Evolutionary conservation across 2,329 filamentous ascomycete genomes (phyloP).

Genomic region (Samsoniella hepiali): DNA sequence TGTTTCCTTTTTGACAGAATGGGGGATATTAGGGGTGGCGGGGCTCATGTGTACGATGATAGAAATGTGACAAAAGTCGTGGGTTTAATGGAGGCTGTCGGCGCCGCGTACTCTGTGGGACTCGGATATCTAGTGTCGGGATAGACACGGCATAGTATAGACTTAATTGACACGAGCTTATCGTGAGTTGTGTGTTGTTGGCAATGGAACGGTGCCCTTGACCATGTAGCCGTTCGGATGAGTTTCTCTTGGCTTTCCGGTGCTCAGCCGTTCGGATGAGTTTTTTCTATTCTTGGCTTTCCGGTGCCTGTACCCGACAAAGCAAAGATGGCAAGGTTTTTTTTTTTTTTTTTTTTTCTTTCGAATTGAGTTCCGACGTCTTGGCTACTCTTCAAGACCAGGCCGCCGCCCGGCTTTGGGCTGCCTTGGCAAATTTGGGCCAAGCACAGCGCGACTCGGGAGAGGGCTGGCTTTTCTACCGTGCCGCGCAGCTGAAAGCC

Average conservation of each 20-base stretch:
- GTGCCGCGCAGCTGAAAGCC: too few relatives aligned
- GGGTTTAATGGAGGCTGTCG: neutral
- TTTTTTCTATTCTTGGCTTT: neutral
- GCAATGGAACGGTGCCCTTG: neutral
- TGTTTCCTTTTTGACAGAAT: too few relatives aligned
- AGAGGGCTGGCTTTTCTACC: too few relatives aligned
- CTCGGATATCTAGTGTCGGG: neutral
- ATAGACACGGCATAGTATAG: neutral
- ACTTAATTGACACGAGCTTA: conserved; percentile 6
- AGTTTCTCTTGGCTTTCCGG: neutral
- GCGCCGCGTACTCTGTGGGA: neutral
- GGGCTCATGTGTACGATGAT: neutral
- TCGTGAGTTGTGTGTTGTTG: neutral
- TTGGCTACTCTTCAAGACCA: too few relatives aligned
- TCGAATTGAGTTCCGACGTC: too few relatives aligned
- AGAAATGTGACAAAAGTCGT: neutral
- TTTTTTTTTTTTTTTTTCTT: too few relatives aligned
- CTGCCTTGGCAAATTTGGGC: neutral
- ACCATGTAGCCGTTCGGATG: neutral
- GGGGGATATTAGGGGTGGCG: neutral
- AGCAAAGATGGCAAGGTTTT: neutral
- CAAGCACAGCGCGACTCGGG: neutral
- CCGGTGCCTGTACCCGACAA: neutral
- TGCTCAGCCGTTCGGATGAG: neutral
- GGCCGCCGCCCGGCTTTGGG: neutral